Conservation (phyloP, 768 basidiomycete species). For the Lactarius indigo region DNA sequence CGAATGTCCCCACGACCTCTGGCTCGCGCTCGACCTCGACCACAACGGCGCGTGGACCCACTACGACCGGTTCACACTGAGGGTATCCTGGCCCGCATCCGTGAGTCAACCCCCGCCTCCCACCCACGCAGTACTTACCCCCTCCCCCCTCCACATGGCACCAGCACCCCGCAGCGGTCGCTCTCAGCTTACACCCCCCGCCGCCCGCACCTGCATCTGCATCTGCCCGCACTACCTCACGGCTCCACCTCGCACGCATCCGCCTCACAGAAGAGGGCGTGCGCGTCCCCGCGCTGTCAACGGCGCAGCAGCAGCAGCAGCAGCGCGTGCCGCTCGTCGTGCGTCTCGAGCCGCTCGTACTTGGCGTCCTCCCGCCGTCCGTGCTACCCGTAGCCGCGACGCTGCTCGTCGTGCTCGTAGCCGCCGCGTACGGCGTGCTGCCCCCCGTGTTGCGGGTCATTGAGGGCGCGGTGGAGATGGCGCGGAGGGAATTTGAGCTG, state of each 20-base stretch:
- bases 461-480: conserved; percentile 19
- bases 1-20: conserved; percentile 32
- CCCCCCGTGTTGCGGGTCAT: conserved; percentile 23
- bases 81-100: conserved; percentile 37
- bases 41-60: conserved; percentile 26
- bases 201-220: neutral
- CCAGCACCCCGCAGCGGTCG: conserved; percentile 6
- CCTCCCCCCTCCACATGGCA: neutral
- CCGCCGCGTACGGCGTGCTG: conserved; percentile 17
- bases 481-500: conserved; percentile 22
- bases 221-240: no score
- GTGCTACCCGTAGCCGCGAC: conserved; percentile 37
- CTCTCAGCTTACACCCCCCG: conserved; percentile 1
- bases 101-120: conserved; percentile 25
- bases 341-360: conserved; percentile 54
- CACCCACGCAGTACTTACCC: neutral
- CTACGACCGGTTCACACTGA: conserved; percentile 33
- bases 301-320: no score
- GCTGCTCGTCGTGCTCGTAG: conserved; percentile 30
- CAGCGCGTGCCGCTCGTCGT: conserved; percentile 46
- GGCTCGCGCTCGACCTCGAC: conserved; percentile 34
- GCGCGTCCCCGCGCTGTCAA: conserved; percentile 36
- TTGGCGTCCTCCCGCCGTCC: conserved; percentile 57
- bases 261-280: conserved; percentile 53
- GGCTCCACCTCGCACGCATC: conserved; percentile 54